Conservation (phyloP, 106 monocot species). For the Iris macrosiphon region DNA sequence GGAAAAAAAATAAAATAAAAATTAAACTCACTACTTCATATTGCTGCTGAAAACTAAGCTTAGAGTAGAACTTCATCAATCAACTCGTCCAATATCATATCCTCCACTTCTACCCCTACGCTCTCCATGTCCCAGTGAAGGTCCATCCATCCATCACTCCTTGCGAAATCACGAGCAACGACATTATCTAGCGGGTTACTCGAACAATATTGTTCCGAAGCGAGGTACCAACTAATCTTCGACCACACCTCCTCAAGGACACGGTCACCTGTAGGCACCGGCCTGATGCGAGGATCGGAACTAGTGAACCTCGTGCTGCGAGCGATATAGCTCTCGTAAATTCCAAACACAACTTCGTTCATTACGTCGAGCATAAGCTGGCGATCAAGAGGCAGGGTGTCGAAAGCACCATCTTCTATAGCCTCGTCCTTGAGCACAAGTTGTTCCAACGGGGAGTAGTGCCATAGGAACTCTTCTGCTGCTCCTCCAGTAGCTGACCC, state of each 20-base stretch:
- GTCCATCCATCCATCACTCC: constrained; percentile 63
- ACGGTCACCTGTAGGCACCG: constrained; percentile 30
- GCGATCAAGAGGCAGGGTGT: constrained; percentile 12
- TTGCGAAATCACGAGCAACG: constrained; percentile 26
- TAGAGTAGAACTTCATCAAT: constrained; percentile 39
- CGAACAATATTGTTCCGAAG: constrained; percentile 10
- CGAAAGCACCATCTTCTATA: neutral
- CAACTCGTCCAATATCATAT: constrained; percentile 55
- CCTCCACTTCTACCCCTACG: constrained; percentile 38
- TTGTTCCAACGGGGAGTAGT: constrained; percentile 23
- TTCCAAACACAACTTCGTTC: constrained; percentile 52
- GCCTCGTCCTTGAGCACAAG: constrained; percentile 3
- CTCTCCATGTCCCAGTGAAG: constrained; percentile 35
- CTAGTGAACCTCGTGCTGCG: constrained; percentile 20
- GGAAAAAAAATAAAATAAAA: no score
- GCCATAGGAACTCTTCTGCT: constrained; percentile 13
- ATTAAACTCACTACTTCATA: no score
- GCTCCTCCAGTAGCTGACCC: constrained; percentile 24
- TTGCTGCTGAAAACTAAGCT: no score
- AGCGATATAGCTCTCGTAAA: constrained; percentile 25
- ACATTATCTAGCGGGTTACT: constrained; percentile 10
- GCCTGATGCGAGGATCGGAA: constrained; percentile 14
- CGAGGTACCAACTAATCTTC: constrained; percentile 31
- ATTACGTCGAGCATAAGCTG: constrained; percentile 66
- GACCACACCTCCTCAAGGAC: constrained; percentile 65